Conservation (phyloP, 2,329 filamentous ascomycete genomes). For the Penicillium sp. region DNA sequence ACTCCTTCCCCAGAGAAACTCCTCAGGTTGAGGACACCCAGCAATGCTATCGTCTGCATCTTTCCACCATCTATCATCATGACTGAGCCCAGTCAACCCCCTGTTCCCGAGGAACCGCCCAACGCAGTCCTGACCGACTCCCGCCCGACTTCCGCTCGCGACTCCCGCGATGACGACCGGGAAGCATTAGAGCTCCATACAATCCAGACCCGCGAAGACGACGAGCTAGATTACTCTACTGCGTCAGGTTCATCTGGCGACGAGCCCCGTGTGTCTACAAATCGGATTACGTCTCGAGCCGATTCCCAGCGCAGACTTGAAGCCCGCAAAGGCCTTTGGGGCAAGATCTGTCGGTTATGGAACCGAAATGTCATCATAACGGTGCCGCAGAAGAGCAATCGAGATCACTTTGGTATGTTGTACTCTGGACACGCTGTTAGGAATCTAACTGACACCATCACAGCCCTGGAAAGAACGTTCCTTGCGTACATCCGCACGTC, state of each 20-base stretch:
- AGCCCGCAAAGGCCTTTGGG: constrained; percentile 52
- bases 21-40: not conserved
- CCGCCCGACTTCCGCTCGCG: constrained; percentile 7
- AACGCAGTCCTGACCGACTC: constrained; percentile 10
- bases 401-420: constrained; percentile 42
- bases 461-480: constrained; percentile 72
- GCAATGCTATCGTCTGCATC: not conserved
- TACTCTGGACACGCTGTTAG: too few species aligned
- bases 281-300: constrained; percentile 24
- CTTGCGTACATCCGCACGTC: constrained; percentile 73
- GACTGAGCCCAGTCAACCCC: not conserved
- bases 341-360: constrained; percentile 75
- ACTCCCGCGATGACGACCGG: constrained; percentile 5
- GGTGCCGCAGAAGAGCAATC: constrained; percentile 40
- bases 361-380: constrained; percentile 53
- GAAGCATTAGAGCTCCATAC: constrained; percentile 31
- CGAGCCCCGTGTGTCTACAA: constrained; percentile 28
- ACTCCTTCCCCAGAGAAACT: not conserved
- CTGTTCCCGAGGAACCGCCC: not conserved
- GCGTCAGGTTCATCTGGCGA: constrained; percentile 34
- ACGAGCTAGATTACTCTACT: constrained; percentile 23
- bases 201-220: constrained; percentile 30
- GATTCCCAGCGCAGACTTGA: constrained; percentile 11
- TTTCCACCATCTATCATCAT: constrained; percentile 1
- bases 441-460: not conserved